Evolutionary conservation across 169 alveolate genomes (phyloP).

Genomic region (Babesia bovis): DNA sequence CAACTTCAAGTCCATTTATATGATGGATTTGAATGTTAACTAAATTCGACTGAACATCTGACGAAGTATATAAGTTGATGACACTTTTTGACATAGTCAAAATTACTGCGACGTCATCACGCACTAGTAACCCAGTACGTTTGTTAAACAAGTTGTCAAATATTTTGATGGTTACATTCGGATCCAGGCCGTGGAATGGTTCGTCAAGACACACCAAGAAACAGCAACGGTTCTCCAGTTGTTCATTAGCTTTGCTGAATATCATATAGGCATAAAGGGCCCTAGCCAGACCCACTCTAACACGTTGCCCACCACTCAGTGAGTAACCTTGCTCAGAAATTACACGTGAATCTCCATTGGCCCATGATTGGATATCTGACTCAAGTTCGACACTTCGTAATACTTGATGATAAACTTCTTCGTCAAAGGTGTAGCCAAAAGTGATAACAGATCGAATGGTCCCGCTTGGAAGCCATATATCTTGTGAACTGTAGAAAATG

Average conservation of each 20-base stretch:
- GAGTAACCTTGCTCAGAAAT: slow-evolving; percentile 54
- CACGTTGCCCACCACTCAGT: slow-evolving; percentile 92
- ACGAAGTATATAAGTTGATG: neutral
- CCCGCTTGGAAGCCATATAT: slow-evolving; percentile 51
- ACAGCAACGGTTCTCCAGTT: slow-evolving; percentile 31
- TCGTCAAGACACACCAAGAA: slow-evolving; percentile 73
- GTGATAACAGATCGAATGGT: slow-evolving; percentile 54
- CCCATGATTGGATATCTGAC: slow-evolving; percentile 55
- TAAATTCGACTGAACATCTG: neutral
- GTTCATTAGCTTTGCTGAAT: slow-evolving; percentile 54
- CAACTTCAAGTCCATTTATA: neutral
- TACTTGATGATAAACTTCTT: slow-evolving; percentile 27
- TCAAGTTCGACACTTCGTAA: slow-evolving; percentile 38
- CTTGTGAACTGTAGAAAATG: slow-evolving; percentile 63
- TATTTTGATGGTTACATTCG: slow-evolving; percentile 61
- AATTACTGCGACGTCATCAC: slow-evolving; percentile 50
- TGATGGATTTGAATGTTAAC: slow-evolving; percentile 1
- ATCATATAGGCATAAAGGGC: slow-evolving; percentile 83
- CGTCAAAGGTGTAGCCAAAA: slow-evolving; percentile 46
- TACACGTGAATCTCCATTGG: slow-evolving; percentile 50
- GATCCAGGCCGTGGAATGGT: slow-evolving; percentile 71
- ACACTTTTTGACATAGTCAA: slow-evolving; percentile 15
- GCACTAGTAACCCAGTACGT: slow-evolving; percentile 26
- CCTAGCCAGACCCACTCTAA: slow-evolving; percentile 90
- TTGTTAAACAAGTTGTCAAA: slow-evolving; percentile 68